Percentiles rank a stretch among this genome's conserved stretches.
These are phyloP conservation scores for Melastoma candidum DNA, from an alignment of 441 rosid species.

Conservation along the genomic window DNA sequence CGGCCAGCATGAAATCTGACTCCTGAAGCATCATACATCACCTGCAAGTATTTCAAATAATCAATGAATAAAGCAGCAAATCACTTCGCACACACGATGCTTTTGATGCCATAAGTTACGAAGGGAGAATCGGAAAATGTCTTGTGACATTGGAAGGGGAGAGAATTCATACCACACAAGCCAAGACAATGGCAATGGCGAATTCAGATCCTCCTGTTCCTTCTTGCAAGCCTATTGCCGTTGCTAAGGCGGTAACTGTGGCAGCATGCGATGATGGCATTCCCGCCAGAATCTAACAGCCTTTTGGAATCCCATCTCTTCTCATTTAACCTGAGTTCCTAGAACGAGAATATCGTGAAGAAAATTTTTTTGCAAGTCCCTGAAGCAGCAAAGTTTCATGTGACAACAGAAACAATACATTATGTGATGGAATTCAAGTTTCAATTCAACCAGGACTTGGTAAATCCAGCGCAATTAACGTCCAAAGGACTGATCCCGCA, in stretches of 20 bases:
- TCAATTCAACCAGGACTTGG: too few species aligned
- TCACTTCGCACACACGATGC: constrained; percentile 1
- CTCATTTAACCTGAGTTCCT: constrained; percentile 91
- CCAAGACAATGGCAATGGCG: constrained; percentile 73
- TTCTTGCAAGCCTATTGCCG: constrained; percentile 73
- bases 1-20: constrained; percentile 97
- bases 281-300: constrained; percentile 84
- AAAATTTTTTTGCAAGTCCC: too few species aligned
- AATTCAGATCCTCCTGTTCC: constrained; percentile 70
- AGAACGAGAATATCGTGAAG: constrained; percentile 34
- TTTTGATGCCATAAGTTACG: neutral
- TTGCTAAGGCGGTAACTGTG: constrained; percentile 79
- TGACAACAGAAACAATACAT: too few species aligned
- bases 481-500: too few species aligned
- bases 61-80: constrained; percentile 1
- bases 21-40: constrained; percentile 98
- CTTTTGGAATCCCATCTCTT: constrained; percentile 91
- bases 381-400: too few species aligned
- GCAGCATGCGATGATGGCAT: constrained; percentile 99
- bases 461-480: too few species aligned
- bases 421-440: too few species aligned
- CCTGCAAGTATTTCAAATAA: constrained; percentile 31
- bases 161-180: constrained; percentile 62
- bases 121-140: neutral
- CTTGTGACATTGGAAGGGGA: neutral